Evolutionary conservation across 441 rosid species (phyloP), one percentile per base, ranked within the genome.

Genomic region (Pelargonium cotyledonis): DNA sequence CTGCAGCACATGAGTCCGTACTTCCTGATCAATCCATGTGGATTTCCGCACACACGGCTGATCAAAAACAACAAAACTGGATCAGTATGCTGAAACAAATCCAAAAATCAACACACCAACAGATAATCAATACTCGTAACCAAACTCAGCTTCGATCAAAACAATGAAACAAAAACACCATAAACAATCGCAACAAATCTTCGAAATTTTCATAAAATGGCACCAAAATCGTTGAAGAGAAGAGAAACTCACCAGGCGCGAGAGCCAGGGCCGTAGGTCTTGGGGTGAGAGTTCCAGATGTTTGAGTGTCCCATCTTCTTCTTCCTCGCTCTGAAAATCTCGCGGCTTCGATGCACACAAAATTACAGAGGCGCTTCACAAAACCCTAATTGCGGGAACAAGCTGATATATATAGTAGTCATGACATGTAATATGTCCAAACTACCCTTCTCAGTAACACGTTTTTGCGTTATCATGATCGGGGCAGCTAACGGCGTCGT

Each of bases 251-350:
- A 88, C 95, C 91, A 87, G 38, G 86, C 63, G 18, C 95, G 90
- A 66, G 91, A 86, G 10, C 91, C 90, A n/a, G 91, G 92, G 0
- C 91, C 91, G 71, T 84, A 87, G 78, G 53, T 87, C 80, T 89
- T 89, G 55, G 95, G 95, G 72, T 88, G 95, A 74, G 91, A 79
- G 71, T 83, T 88, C 95, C 95, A 88, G 21, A 88, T 80, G 77
- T 86, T 88, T 7, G 87, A 68, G 82, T 86, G 95, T 65, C 95
- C 94, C 95, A 88, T 47, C 53, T 1, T 47, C 14, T 2, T 26
- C 11, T 7, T 10, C 29, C 26, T 19, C 29, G 63, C 63, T 58
- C 63, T 58, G 63, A 31, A 58, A 19, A 19, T 58, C 63, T 58
- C 14, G 63, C 58, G 31, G 63, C 63, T 58, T 0, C 4, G 40